These are phyloP conservation scores for California macrophylla DNA, from an alignment of 441 rosid genomes.

Conservation along the genomic window DNA sequence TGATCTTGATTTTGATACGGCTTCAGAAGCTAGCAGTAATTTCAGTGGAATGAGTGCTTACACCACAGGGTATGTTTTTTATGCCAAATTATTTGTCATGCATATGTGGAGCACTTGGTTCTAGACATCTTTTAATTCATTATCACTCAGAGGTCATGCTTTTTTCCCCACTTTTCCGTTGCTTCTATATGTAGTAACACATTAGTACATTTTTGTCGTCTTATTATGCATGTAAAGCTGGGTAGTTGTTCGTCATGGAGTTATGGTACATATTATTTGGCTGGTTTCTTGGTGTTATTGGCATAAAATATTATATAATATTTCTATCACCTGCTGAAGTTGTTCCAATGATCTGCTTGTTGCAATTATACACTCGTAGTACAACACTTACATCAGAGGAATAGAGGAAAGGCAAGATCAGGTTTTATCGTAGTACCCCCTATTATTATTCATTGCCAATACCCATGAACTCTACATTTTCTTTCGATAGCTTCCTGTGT, in stretches of 20 bases:
- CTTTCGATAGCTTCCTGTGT: background rate
- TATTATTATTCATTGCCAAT: background rate
- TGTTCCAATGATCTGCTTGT: background rate
- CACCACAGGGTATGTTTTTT: conserved; percentile 54
- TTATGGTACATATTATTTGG: background rate
- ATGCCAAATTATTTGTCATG: background rate
- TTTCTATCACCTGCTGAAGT: background rate
- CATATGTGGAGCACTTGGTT: conserved; percentile 5
- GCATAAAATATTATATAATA: background rate
- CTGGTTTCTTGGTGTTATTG: background rate
- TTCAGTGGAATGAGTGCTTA: conserved; percentile 95
- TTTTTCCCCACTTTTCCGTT: background rate
- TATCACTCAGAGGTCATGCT: background rate
- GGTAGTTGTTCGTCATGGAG: background rate
- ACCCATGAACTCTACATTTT: background rate
- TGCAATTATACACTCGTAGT: background rate
- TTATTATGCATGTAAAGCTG: background rate
- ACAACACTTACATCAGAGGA: background rate
- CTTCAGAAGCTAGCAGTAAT: conserved; percentile 83
- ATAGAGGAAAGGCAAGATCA: background rate
- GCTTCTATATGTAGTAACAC: background rate
- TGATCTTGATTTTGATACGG: conserved; percentile 74
- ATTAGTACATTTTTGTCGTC: background rate
- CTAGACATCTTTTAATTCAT: background rate
- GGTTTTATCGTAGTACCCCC: background rate